These are phyloP conservation scores for Termitomyces sp. DNA, from an alignment of 1,284 basidiomycete species.

Conservation along the genomic window DNA sequence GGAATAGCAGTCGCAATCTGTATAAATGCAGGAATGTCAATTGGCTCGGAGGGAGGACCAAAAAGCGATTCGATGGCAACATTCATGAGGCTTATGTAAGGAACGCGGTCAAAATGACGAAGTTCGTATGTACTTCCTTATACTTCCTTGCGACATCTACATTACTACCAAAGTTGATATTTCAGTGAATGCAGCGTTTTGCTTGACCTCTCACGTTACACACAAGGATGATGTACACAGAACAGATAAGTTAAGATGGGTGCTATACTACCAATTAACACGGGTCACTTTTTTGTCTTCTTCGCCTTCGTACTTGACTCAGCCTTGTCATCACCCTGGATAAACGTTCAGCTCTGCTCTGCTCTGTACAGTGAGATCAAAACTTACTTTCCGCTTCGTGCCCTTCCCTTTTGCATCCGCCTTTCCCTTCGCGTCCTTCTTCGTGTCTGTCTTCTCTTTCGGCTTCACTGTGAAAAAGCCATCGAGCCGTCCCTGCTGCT, in stretches of 20 bases:
- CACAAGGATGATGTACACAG: neutral
- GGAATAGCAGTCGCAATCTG: conserved; percentile 19
- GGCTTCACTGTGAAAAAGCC: conserved; percentile 85
- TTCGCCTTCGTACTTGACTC: conserved; percentile 24
- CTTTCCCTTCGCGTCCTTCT: conserved; percentile 32
- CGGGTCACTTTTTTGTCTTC: conserved; percentile 7
- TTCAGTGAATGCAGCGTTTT: too few relatives aligned
- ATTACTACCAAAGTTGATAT: too few relatives aligned
- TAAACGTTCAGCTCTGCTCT: neutral
- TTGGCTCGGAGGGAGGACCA: conserved; percentile 50
- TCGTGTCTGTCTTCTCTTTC: conserved; percentile 40
- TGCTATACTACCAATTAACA: neutral
- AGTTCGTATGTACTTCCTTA: too few relatives aligned
- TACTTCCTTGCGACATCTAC: too few relatives aligned
- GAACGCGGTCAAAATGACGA: neutral
- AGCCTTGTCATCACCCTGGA: conserved; percentile 36
- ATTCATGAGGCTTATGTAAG: conserved; percentile 19
- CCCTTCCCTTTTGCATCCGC: conserved; percentile 26
- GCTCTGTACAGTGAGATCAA: neutral
- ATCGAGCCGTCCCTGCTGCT: conserved; percentile 95
- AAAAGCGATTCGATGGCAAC: conserved; percentile 41
- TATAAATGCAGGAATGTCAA: conserved; percentile 42
- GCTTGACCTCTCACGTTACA: too few relatives aligned
- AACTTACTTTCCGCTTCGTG: conserved; percentile 66
- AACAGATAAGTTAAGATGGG: neutral